These are phyloP conservation scores for Yarrowia deformans DNA, from an alignment of 805 yeast species.

Conservation along the genomic window DNA sequence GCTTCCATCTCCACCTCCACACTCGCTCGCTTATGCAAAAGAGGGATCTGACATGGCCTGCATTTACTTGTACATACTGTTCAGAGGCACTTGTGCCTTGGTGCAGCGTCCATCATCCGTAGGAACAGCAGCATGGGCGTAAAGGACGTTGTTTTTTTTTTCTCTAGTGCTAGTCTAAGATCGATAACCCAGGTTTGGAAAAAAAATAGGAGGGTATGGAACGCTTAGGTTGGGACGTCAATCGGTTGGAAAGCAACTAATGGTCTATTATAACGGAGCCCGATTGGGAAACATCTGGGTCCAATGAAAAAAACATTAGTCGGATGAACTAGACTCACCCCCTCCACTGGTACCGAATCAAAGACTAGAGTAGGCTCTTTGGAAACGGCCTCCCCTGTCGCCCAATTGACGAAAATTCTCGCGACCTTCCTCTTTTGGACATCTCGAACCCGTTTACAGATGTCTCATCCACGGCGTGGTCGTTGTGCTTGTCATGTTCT, in stretches of 20 bases:
- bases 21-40: conserved; percentile 24
- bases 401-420: not conserved
- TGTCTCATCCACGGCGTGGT: not conserved
- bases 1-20: conserved; percentile 20
- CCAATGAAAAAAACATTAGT: not conserved
- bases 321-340: not conserved
- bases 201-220: too few relatives aligned
- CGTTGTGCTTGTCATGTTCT: conserved; percentile 18
- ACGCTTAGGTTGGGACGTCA: not conserved
- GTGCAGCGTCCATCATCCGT: not conserved
- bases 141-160: too few relatives aligned
- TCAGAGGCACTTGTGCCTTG: not conserved
- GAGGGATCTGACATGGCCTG: conserved; percentile 8
- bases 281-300: not conserved
- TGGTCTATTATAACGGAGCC: not conserved
- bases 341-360: too few relatives aligned
- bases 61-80: not conserved
- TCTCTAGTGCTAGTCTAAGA: too few relatives aligned
- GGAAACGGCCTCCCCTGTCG: not conserved
- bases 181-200: too few relatives aligned
- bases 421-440: conserved; percentile 28
- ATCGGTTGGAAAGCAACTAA: not conserved
- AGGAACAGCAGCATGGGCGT: too few relatives aligned
- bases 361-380: not conserved
- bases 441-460: conserved; percentile 17